Evolutionary conservation across 2,329 filamentous ascomycete species (phyloP), one percentile per base, ranked within the genome.

Genomic region (Neofusicoccum parvum): DNA sequence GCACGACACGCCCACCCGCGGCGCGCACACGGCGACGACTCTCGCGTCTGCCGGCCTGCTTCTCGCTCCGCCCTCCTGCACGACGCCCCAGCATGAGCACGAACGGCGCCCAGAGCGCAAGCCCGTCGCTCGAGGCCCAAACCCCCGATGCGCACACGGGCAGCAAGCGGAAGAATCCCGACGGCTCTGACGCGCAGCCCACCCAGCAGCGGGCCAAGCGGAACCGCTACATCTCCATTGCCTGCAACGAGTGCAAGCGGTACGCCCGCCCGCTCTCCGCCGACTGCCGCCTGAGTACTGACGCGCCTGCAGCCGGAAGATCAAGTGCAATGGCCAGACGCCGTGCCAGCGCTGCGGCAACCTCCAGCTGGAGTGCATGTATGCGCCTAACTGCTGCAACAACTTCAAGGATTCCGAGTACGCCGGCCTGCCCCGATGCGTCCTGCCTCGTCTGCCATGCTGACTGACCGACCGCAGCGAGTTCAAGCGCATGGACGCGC

Each of bases 371-470:
- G 86, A 88, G 73, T 90, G 86, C 73, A 78, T 87, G 66, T 90
- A 90, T 79, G 85, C 87, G 67, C 86, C 87, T 5, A 90, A 89
- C 72, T 89, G 87, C 80, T 89, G 87, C 76, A 94, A 87, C 81
- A 92, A 87, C 77, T 93, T 97, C 84, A 95, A 94, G 77, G 94
- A 97, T 72, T 93, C 92, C 53, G 92, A 96, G 82, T 85, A 76
- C 67, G 82, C 74, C 56, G 3, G 1, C 2, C 20, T 23, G 5
- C 45, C 56, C 32, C 12, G 43, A 17, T 45, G 12, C 48, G 3
- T 15, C n/a, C n/a, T 34, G 45, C 34, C 34, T n/a, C 50, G 23
- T 27, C 7, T 15, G 10, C 36, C 48, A 17, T 36, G 51, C 10
- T 60, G 51, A 73, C 60, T 23, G 20, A 14, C 15, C 41, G 49